Base-by-base conservation (phyloP, 805 yeast species). In the Sugiyamaella qingdaonensis region DNA sequence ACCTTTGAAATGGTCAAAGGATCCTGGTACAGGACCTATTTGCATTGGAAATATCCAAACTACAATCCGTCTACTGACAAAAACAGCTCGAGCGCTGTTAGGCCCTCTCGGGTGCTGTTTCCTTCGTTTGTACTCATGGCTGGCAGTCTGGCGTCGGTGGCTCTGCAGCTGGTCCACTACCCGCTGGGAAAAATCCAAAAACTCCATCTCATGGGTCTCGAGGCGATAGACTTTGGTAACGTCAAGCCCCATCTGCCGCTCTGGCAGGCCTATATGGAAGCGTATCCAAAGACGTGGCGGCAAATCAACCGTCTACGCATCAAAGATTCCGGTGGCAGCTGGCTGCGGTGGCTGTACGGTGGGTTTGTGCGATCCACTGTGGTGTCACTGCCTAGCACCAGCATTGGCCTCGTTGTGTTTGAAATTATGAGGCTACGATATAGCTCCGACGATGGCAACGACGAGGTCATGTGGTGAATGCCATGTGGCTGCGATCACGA, bases 71-170 rank as follows among this genome's bases (percentile, higher is more conserved):
- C 49, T 55, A 46, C 35, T 10, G 51, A 11, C 43, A 46, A 19
- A 36, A n/a, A 10, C 36, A 49, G 49, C 47, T 36, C 51, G 31
- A 39, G 54, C 47, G 68, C 67, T 41, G 60, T 64, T 21, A 59
- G 59, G 31, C 61, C 61, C 43, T 66, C 64, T 49, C 78, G 76
- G 54, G 72, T 81, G n/a, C 63, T 88, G 37, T 81, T 79, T 60
- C 84, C 91, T 1, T 66, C 84, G 1, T 87, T 85, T 64, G 79
- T 89, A 2, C 75, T 92, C 29, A 61, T 85, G 7, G 97, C 95
- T 0, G 98, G 98, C 16, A 88, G 94, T 9, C 75, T 86, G 4
- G 97, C 97, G 0, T 92, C 97, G 0, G 73, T 84, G 16, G 74
- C 88, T 0, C 72, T 91, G 18, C 82, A 91, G 56, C 76, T 84